Conservation (phyloP, 441 rosid species). For the Syzygium malaccense region DNA sequence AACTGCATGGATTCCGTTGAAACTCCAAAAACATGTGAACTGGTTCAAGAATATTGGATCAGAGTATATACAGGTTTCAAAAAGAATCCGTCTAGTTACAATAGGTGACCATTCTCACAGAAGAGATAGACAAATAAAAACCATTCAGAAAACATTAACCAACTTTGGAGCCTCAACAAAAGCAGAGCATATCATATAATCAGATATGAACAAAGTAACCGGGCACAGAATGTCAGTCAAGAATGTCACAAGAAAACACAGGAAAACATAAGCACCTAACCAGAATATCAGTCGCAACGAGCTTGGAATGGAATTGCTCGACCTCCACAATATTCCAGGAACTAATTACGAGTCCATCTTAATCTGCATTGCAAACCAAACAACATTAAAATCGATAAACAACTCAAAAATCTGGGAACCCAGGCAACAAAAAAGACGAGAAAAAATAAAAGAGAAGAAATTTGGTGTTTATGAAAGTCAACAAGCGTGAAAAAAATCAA, state of each 20-base stretch:
- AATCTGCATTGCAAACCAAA: neutral
- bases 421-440: neutral
- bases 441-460: neutral
- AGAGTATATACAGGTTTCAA: neutral
- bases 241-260: no score
- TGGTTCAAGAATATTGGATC: slow-evolving; percentile 18
- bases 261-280: neutral
- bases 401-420: neutral
- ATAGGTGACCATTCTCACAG: neutral
- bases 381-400: neutral
- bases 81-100: neutral
- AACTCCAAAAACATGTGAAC: slow-evolving; percentile 83
- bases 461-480: neutral
- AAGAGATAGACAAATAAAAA: neutral
- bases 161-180: neutral
- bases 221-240: no score
- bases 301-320: neutral
- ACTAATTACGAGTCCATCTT: neutral
- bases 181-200: neutral
- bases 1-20: slow-evolving; percentile 91
- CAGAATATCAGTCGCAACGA: no score
- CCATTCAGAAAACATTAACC: neutral
- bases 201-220: neutral
- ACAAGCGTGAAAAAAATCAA: neutral
- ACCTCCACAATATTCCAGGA: neutral